phyloP scores from a whole-genome alignment of 169 alveolate genomes.

The Plasmodium gaboni region DNA sequence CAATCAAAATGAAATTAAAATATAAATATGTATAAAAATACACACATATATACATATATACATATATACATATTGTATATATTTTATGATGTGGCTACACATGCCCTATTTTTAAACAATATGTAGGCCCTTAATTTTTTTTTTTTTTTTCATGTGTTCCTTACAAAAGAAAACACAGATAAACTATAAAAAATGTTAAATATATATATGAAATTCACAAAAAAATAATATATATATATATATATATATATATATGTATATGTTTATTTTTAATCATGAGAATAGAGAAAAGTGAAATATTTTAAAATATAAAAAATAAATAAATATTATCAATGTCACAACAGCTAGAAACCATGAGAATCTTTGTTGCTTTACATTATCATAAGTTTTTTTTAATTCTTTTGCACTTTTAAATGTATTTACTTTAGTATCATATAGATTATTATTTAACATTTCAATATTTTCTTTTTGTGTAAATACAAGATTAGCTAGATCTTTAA shows the following conservation, averaged over 20 bases:
- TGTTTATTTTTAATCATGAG: neutral
- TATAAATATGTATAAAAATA: neutral
- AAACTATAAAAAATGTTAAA: too few species aligned
- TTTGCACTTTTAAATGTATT: constrained; percentile 64
- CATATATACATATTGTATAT: neutral
- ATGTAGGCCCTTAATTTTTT: too few species aligned
- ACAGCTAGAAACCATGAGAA: constrained; percentile 55
- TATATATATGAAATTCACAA: too few species aligned
- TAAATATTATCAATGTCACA: constrained; percentile 42
- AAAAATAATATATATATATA: too few species aligned
- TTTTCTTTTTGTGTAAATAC: constrained; percentile 73
- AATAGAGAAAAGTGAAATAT: constrained; percentile 38
- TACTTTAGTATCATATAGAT: constrained; percentile 57
- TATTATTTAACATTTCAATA: constrained; percentile 55
- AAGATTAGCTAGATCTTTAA: constrained; percentile 72
- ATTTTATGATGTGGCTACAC: neutral
- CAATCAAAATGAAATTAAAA: too few species aligned
- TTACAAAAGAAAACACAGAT: too few species aligned
- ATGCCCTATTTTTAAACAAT: too few species aligned
- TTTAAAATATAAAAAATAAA: constrained; percentile 62
- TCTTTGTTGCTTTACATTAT: constrained; percentile 61
- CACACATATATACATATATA: neutral
- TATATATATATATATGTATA: too few species aligned
- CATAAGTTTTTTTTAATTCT: constrained; percentile 71
- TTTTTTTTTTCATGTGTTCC: too few species aligned